A percentile compares a stretch with the other conserved stretches of the same genome.
Conservation (phyloP, 805 yeast species). For the Starmera amethionina region DNA sequence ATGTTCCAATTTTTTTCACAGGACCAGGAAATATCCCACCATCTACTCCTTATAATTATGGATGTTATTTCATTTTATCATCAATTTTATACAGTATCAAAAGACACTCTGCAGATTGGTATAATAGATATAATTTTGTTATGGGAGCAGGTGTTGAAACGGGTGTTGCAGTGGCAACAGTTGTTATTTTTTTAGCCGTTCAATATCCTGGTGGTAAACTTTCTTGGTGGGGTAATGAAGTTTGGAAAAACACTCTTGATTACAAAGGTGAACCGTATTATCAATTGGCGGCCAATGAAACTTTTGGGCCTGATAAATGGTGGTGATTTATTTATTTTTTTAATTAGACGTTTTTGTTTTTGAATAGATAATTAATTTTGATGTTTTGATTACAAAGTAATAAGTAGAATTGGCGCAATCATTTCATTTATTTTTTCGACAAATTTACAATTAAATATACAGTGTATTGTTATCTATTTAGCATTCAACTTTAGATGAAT, state of each 20-base stretch:
- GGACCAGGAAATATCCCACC: conserved; percentile 63
- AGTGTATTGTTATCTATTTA: too few species aligned
- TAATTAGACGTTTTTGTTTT: too few species aligned
- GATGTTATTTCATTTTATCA: conserved; percentile 39
- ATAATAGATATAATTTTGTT: conserved; percentile 51
- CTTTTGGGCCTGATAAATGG: conserved; percentile 43
- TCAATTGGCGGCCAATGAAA: conserved; percentile 29
- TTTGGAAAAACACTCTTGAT: conserved; percentile 31
- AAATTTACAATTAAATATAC: too few species aligned
- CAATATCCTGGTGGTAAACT: conserved; percentile 33
- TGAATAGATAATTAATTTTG: background rate
- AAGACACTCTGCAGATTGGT: conserved; percentile 41
- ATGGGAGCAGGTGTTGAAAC: conserved; percentile 53
- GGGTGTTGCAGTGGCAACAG: conserved; percentile 53
- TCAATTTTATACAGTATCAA: conserved; percentile 35
- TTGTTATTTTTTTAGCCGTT: conserved; percentile 43
- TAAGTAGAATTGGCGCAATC: too few species aligned
- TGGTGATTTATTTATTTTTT: conserved; percentile 18
- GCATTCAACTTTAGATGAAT: too few species aligned
- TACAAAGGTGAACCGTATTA: conserved; percentile 22
- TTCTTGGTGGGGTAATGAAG: conserved; percentile 55
- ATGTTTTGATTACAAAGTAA: too few species aligned
- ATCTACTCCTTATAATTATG: conserved; percentile 61
- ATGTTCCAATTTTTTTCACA: conserved; percentile 56
- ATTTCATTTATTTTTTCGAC: too few species aligned